Base-by-base conservation (phyloP, 2,329 filamentous ascomycete genomes). In the Fusarium verrucosum region DNA sequence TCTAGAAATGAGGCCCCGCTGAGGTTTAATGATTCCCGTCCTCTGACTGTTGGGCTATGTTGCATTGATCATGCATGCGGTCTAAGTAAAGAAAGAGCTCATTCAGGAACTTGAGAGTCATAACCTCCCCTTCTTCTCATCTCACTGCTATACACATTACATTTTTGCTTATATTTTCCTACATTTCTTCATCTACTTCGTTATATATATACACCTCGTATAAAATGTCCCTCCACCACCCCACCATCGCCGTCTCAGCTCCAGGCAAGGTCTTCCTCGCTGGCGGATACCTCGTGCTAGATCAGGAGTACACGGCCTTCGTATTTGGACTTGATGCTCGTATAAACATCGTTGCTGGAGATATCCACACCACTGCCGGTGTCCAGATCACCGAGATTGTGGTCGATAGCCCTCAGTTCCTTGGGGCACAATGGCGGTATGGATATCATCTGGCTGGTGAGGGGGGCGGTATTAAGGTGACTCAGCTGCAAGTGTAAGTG, bases 231-330 rank as follows among this genome's bases (percentile, higher is more conserved):
- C 54, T 58, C 37, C 58, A 59, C 30, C 73, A 77, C 71, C 75
- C 76, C 62, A 79, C 80, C 44, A 72, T 78, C 43, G 89, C 89
- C 73, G 87, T 96, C 67, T 98, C 95, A 64, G 94, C 95, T 20
- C 95, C 95, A 17, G 95, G 95, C 70, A 99, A 99, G 82, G 95
- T 99, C 60, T 86, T 99, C 66, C 86, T 98, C 50, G 92, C 94
- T 5, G 95, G 95, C 65, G 95, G 95, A 62, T 99, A 98, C 78
- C 88, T 98, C 41, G 94, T 97, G 20, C 88, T 99, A 41, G 94
- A 98, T 80, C 88, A 92, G 61, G 82, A 85, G 61, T 93, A 97
- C 78, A 95, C 91, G 4, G 94, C 89, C 25, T 79, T 92, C 51
- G 85, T 92, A 61, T 85, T 89, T 72, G 88, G 88, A 26, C 84